Percentiles rank a stretch among this genome's conserved stretches.
Conservation (phyloP, 176 grass and related monocot species). For the Phoenix dactylifera region DNA sequence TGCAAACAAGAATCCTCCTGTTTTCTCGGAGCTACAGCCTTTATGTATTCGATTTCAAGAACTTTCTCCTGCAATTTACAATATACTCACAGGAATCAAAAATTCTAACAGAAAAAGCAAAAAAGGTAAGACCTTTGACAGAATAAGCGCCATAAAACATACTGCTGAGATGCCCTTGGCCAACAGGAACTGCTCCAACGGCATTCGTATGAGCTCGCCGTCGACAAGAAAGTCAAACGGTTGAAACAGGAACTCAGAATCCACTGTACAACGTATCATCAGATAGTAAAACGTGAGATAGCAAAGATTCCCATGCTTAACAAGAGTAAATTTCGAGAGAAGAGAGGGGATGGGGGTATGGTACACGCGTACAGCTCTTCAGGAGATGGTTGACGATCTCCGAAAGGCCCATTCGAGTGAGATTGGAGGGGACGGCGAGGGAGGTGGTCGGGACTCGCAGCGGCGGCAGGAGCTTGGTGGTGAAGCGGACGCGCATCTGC, state of each 20-base stretch:
- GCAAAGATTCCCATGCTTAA: not conserved
- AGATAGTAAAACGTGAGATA: not conserved
- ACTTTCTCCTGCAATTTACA: slow-evolving; percentile 59
- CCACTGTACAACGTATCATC: slow-evolving; percentile 23
- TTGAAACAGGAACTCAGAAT: slow-evolving; percentile 48
- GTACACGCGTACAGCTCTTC: slow-evolving; percentile 43
- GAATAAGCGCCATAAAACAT: not conserved
- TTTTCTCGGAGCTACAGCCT: slow-evolving; percentile 62
- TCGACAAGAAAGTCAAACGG: slow-evolving; percentile 88
- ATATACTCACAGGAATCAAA: not conserved
- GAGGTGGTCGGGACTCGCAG: slow-evolving; percentile 39
- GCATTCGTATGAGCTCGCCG: slow-evolving; percentile 73
- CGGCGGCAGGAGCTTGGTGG: slow-evolving; percentile 48
- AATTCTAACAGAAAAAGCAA: not conserved
- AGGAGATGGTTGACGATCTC: slow-evolving; percentile 80
- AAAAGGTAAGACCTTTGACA: not conserved
- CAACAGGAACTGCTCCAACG: slow-evolving; percentile 65
- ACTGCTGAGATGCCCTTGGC: slow-evolving; percentile 90
- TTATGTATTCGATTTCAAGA: slow-evolving; percentile 91
- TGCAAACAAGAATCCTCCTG: slow-evolving; percentile 66
- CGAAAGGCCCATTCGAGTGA: slow-evolving; percentile 77
- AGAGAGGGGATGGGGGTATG: not conserved
- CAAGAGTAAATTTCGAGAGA: not conserved
- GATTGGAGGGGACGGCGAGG: slow-evolving; percentile 62
- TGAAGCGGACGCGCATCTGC: slow-evolving; percentile 84